Percentiles rank a stretch among this genome's conserved stretches.
Evolutionary conservation across 208 protist species (phyloP).

Genomic region (Acanthamoeba castellanii): DNA sequence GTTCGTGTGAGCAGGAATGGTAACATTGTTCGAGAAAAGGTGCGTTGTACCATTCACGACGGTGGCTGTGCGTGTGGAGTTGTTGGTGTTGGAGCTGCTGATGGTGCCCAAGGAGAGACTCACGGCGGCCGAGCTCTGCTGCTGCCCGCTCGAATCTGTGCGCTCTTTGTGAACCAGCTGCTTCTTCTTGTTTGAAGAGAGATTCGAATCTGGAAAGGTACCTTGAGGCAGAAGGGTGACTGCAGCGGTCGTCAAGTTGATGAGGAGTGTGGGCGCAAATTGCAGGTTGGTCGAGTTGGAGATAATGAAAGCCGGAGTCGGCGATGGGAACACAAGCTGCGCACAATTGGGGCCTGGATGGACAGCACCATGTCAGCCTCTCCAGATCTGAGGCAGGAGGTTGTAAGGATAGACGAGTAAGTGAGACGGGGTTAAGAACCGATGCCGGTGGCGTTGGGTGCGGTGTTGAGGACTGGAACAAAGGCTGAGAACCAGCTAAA

Average conservation of each 20-base stretch:
- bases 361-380: too few species aligned
- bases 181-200: too few species aligned
- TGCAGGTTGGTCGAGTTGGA: neutral
- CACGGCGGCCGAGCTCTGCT: neutral
- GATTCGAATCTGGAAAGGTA: neutral
- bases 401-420: too few species aligned
- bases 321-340: neutral
- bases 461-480: neutral
- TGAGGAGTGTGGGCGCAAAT: neutral
- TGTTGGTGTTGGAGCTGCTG: neutral
- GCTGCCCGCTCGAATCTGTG: neutral
- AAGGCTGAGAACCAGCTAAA: neutral
- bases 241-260: neutral
- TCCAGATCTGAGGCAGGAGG: too few species aligned
- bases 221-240: neutral
- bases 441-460: neutral
- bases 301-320: neutral
- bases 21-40: neutral
- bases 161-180: neutral
- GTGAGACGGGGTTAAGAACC: too few species aligned
- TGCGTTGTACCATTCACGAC: neutral
- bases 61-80: neutral
- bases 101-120: neutral
- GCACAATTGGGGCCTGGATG: neutral
- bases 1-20: neutral